Base-by-base conservation (phyloP, 352 stramenopile species). In the Phytophthora hibernalis region DNA sequence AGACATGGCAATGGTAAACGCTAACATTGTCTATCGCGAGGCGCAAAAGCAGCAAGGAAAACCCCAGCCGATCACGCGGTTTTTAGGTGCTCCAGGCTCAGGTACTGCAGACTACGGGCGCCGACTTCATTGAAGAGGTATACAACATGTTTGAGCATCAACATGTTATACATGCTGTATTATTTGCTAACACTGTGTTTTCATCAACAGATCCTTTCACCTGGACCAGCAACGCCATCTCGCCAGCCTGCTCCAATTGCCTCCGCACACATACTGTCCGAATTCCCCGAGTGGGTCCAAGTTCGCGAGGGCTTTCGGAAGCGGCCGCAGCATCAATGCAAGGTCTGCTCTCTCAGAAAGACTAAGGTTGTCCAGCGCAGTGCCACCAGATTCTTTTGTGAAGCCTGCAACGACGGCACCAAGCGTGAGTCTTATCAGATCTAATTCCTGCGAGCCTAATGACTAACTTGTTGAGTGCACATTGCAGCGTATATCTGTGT, bases 1-100 rank as follows among this genome's bases (percentile, higher is more conserved):
- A 0, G 69, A 73, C 22, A 70, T 72, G 48, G 53, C 59, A 16
- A 44, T 67, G 4, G 42, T 65, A 3, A 73, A 77, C 38, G 37
- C 35, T 0, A 73, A 59, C 51, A 61, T 72, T 31, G 43, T 76
- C 6, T 48, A 67, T 33, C 37, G 49, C 1, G 49, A 59, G n/a
- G 22, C 33, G 5, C 28, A 59, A 10, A 48, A 52, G 2, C 44
- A 54, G 5, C 13, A 30, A 24, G 37, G 51, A 1, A 24, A 71
- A 1, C 6, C 24, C 1, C 18, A 7, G 21, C 51, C 9, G 43
- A 44, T 3, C 60, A 74, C n/a, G 50, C 54, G 1, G 44, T 56
- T 1, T 61, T 62, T 35, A 33, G 9, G 50, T 35, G 1, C n/a
- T 70, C 31, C 60, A 70, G 20, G 3, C 21, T 1, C 54, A 67